These are phyloP conservation scores for Pelargonium fulgidum DNA, from an alignment of 441 rosid species.

Conservation along the genomic window DNA sequence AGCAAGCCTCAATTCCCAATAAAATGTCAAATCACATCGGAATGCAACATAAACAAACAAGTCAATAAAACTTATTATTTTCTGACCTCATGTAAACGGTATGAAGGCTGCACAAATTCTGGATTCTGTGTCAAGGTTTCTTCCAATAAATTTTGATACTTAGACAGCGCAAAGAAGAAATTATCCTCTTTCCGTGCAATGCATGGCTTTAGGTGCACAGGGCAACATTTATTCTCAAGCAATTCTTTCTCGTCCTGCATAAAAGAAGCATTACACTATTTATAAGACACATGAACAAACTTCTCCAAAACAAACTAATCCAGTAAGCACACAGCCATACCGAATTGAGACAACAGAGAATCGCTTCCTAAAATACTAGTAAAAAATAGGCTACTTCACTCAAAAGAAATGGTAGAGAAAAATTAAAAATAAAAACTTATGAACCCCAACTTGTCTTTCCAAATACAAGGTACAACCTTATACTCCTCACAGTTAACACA, in stretches of 20 bases:
- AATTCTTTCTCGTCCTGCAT: constrained; percentile 88
- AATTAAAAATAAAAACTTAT: no score
- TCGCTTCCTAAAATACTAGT: neutral
- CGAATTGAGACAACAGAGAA: neutral
- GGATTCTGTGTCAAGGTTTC: constrained; percentile 57
- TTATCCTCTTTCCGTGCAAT: constrained; percentile 76
- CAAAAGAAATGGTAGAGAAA: neutral
- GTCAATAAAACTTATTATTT: neutral
- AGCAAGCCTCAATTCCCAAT: neutral
- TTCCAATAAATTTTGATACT: constrained; percentile 76
- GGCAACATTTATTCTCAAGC: constrained; percentile 66
- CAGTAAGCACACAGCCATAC: neutral
- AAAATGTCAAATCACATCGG: neutral
- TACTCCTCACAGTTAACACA: constrained; percentile 94
- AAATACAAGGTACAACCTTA: constrained; percentile 43
- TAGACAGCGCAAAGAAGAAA: constrained; percentile 84
- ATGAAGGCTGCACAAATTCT: constrained; percentile 84
- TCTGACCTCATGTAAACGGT: constrained; percentile 77
- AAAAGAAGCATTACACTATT: neutral
- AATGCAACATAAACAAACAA: constrained; percentile 3
- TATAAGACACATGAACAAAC: neutral
- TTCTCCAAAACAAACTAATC: neutral
- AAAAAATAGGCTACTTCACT: neutral
- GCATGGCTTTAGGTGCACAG: constrained; percentile 80
- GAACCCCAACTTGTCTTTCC: neutral